Base-by-base conservation (phyloP, 371 early-diverging fungal genomes). In the Circinella minor region DNA sequence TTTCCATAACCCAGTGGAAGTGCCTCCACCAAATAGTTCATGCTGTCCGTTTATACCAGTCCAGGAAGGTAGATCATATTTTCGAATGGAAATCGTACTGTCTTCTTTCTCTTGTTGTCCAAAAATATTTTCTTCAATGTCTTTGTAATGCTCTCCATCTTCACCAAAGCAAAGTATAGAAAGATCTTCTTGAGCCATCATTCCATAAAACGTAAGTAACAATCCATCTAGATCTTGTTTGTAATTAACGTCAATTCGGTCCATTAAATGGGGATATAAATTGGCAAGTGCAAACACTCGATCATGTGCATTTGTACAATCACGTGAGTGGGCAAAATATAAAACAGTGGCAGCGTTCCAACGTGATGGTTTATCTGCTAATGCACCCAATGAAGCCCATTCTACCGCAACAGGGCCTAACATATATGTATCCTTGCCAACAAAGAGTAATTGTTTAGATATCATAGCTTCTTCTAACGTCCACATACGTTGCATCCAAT, bases 161-260 rank as follows among this genome's bases (percentile, higher is more conserved):
- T 9, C 7, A n/a, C 57, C 57, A 57, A 57, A 57, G 57, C 57
- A 57, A 9, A 57, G 36, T 7, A 57, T 34, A 27, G 57, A 57
- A 13, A 57, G 36, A 6, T 57, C 57, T n/a, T 18, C 14, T n/a
- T 27, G 6, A 7, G 57, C 57, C 1, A 57, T 1, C n/a, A 13
- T 6, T 6, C 54, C 20, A 18, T n/a, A 54, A 15, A 54, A 54
- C 4, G 2, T 8, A 14, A 34, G 5, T 0, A 34, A 4, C 27
- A 34, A 34, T 10, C 7, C n/a, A 34, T 57, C 34, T 57, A 57
- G 0, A 27, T 18, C 10, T 18, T 54, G 54, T 8, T 54, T 6
- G 15, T 54, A 54, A 18, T 15, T 54, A 15, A 54, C 8, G 8
- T 54, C 15, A 3, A 54, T 13, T 13, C 4, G 6, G 54, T 54